A percentile compares a stretch with the other conserved stretches of the same genome.
Conservation (phyloP, 2,329 filamentous ascomycete genomes). For the Ophiostoma piceae region DNA sequence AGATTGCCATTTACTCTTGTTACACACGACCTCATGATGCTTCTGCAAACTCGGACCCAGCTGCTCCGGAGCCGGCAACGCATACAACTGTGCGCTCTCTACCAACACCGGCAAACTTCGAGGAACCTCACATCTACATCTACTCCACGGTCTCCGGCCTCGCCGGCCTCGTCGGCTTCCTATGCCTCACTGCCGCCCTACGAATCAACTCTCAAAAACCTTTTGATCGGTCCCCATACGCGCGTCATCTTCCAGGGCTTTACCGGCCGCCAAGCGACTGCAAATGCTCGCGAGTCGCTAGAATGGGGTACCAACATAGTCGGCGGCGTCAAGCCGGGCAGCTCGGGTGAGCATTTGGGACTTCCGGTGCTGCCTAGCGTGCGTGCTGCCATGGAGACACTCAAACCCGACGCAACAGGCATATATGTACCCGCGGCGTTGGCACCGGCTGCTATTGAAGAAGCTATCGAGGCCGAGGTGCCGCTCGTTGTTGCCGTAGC, state of each 20-base stretch:
- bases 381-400: slow-evolving; percentile 59
- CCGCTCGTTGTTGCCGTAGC: slow-evolving; percentile 73
- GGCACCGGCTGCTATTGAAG: slow-evolving; percentile 67
- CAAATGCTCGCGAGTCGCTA: slow-evolving; percentile 70
- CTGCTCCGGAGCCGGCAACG: slow-evolving; percentile 7
- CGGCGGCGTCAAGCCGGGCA: slow-evolving; percentile 66
- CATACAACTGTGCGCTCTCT: neutral
- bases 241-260: slow-evolving; percentile 42
- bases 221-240: slow-evolving; percentile 39
- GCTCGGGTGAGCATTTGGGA: slow-evolving; percentile 51
- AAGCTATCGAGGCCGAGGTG: slow-evolving; percentile 74
- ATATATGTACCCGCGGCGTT: slow-evolving; percentile 76
- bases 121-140: neutral
- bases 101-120: neutral
- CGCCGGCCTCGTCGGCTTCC: slow-evolving; percentile 16
- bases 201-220: slow-evolving; percentile 35
- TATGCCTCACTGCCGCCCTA: slow-evolving; percentile 26
- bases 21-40: slow-evolving; percentile 9
- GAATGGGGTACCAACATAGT: slow-evolving; percentile 76
- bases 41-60: slow-evolving; percentile 15
- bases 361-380: slow-evolving; percentile 67
- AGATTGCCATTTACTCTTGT: neutral
- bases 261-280: slow-evolving; percentile 55
- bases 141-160: neutral
- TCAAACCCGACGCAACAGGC: slow-evolving; percentile 71